These are phyloP conservation scores for Penicillium desertorum DNA, from an alignment of 495 filamentous ascomycete species.

Conservation along the genomic window DNA sequence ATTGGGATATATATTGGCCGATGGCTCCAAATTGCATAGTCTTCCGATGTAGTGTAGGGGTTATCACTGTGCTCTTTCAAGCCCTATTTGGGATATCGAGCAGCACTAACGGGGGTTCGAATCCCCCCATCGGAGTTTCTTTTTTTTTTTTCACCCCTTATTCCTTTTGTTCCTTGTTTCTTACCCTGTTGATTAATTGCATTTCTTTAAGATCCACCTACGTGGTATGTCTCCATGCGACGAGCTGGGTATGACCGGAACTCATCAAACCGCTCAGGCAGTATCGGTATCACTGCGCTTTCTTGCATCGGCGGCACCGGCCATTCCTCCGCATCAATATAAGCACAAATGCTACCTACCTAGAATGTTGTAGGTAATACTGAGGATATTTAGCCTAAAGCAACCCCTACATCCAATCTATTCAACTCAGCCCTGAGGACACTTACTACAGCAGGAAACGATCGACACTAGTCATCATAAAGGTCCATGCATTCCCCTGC, in stretches of 20 bases:
- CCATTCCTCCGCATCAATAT: neutral
- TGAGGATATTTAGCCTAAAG: slow-evolving; percentile 1
- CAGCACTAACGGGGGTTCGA: neutral
- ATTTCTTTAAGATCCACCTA: neutral
- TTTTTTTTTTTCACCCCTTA: neutral
- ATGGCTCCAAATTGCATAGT: neutral
- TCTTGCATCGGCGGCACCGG: neutral
- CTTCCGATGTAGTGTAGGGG: neutral
- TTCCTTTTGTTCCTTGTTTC: neutral
- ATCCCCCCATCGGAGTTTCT: neutral
- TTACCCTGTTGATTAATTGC: no score
- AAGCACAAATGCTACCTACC: neutral
- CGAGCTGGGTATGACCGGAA: neutral
- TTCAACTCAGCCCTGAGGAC: neutral
- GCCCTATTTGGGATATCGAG: no score
- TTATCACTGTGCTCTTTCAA: neutral
- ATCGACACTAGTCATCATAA: neutral
- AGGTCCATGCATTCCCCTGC: neutral
- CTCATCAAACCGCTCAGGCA: neutral
- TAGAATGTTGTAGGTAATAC: neutral
- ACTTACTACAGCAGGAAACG: neutral
- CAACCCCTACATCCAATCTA: neutral
- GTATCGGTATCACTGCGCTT: neutral
- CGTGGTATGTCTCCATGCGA: neutral
- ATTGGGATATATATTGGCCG: neutral